These are phyloP conservation scores for Aureococcus anophagefferens DNA, from an alignment of 108 stramenopile species.

Conservation along the genomic window DNA sequence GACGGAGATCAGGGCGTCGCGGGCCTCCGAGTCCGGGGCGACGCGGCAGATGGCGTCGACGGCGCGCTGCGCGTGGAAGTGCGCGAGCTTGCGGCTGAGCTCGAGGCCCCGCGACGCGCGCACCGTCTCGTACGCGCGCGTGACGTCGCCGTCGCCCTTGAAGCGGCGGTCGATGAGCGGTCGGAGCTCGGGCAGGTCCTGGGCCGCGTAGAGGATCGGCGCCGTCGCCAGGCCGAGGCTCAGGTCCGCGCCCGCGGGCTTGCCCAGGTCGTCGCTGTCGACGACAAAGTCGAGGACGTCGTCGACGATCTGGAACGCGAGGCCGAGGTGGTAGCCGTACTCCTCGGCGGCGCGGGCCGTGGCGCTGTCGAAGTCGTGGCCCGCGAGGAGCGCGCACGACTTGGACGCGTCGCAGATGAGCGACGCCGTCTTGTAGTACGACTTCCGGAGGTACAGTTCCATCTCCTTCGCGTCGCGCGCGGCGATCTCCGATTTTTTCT, in stretches of 20 bases:
- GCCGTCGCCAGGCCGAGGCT: constrained; percentile 88
- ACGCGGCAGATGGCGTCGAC: background rate
- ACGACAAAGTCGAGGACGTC: constrained; percentile 90
- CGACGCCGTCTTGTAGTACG: constrained; percentile 95
- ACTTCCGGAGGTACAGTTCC: constrained; percentile 66
- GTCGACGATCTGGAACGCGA: constrained; percentile 92
- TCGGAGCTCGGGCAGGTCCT: constrained; percentile 58
- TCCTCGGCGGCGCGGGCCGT: constrained; percentile 84
- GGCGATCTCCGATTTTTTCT: background rate
- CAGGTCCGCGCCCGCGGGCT: constrained; percentile 70
- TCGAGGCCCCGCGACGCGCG: constrained; percentile 57
- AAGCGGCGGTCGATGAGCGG: constrained; percentile 72
- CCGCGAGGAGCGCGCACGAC: constrained; percentile 76
- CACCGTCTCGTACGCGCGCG: constrained; percentile 17
- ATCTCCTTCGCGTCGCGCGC: background rate
- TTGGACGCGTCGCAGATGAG: constrained; percentile 84
- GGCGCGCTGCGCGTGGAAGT: constrained; percentile 69
- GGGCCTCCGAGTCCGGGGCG: background rate
- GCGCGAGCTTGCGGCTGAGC: constrained; percentile 66
- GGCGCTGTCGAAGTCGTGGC: constrained; percentile 68
- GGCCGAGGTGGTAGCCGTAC: constrained; percentile 90
- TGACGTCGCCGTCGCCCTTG: constrained; percentile 42
- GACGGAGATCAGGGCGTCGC: background rate
- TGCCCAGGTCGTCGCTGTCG: constrained; percentile 69
- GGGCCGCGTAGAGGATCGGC: constrained; percentile 84